Evolutionary conservation across 1,284 basidiomycete species (phyloP), one percentile per base, ranked within the genome.

Genomic region (Coniferiporia sulphurascens): DNA sequence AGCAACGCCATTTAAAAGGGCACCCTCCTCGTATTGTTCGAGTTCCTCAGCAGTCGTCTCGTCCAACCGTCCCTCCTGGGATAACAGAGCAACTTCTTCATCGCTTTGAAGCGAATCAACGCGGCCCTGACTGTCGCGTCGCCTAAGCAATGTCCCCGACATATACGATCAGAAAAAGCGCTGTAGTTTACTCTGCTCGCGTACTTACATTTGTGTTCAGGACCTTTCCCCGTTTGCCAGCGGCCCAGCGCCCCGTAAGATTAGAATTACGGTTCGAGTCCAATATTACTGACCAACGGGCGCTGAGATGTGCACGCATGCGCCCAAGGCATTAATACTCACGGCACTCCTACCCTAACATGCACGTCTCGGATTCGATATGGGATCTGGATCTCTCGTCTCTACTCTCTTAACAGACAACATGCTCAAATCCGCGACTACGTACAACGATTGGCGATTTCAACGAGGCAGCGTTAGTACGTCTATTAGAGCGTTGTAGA

Each of bases 401-500:
- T 43, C n/a, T 43, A 43, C 12, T 2, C n/a, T 43, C n/a, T 13
- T 43, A n/a, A n/a, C 41, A 2, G 12, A 13, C n/a, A n/a, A 13
- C 41, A 12, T 43, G 12, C 41, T 43, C 8, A n/a, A 43, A 13
- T 13, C 10, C 41, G 8, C 44, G 44, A n/a, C 44, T 46, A 46
- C 44, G 44, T 46, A 46, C 44, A n/a, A n/a, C 10, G 41, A n/a
- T 43, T 12, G 8, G 41, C 41, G 41, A 43, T 7, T 43, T 43
- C 41, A 43, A 43, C 41, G 41, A 12, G 41, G 41, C n/a, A n/a
- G 10, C 12, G 41, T n/a, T n/a, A 13, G 41, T 53, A 48, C 43
- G 64, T 62, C 34, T 62, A 65, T 54, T 60, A 57, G 27, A 27
- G 5, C 27, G 27, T 27, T 27, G 27, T 52, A 52, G 27, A 58